Conservation (phyloP, 1,284 basidiomycete genomes). For the Uromyces viciae-fabae region DNA sequence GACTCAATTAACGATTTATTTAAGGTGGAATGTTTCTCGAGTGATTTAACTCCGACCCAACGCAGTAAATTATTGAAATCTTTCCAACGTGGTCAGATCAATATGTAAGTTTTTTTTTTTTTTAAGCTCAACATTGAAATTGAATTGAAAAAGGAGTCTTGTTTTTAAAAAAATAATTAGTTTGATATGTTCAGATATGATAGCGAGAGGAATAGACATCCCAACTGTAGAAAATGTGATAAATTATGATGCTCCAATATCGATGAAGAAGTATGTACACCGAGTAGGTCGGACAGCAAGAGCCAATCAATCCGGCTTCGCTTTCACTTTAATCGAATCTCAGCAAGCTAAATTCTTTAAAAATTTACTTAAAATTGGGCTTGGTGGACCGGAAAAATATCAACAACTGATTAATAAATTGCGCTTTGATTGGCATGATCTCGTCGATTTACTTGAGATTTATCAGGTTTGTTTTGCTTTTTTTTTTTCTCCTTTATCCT, state of each 20-base stretch:
- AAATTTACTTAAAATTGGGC: neutral
- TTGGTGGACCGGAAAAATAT: neutral
- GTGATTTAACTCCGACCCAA: conserved; percentile 72
- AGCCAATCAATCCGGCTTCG: conserved; percentile 77
- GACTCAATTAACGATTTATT: conserved; percentile 54
- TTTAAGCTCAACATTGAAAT: neutral
- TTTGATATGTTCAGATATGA: conserved; percentile 88
- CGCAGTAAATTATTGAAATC: conserved; percentile 72
- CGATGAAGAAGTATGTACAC: conserved; percentile 96
- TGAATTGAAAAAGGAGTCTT: neutral
- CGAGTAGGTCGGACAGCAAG: conserved; percentile 90
- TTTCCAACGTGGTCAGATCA: conserved; percentile 75
- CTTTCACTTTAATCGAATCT: conserved; percentile 84
- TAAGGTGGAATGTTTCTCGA: conserved; percentile 72
- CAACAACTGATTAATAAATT: neutral
- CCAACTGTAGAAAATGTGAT: conserved; percentile 85
- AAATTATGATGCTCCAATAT: conserved; percentile 90
- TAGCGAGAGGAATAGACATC: conserved; percentile 95
- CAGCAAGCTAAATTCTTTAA: conserved; percentile 41
- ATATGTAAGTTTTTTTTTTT: conserved; percentile 63
- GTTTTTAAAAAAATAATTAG: conserved; percentile 58
- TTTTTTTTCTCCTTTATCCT: neutral
- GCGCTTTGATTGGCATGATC: neutral
- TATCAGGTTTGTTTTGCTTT: conserved; percentile 1
- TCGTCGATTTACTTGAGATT: neutral